Percentiles rank a stretch among this genome's conserved stretches.
These are phyloP conservation scores for Cystobasidium slooffiae DNA, from an alignment of 1,284 basidiomycete species.

Conservation along the genomic window DNA sequence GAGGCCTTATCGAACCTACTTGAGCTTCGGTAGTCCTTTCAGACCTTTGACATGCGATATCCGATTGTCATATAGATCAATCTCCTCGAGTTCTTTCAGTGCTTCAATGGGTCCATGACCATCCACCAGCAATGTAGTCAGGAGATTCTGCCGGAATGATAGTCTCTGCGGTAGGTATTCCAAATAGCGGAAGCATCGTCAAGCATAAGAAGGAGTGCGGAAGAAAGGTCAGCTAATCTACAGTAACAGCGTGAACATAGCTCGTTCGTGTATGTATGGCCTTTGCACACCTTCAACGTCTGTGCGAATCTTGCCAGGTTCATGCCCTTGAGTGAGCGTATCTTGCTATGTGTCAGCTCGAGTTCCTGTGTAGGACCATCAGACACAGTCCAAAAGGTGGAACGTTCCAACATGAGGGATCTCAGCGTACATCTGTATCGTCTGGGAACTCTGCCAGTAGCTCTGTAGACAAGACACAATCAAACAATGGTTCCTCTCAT, in stretches of 20 bases:
- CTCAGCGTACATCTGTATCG: slow-evolving; percentile 67
- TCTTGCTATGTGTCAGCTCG: slow-evolving; percentile 82
- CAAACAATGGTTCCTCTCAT: too few species aligned
- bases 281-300: slow-evolving; percentile 47
- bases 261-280: too few species aligned
- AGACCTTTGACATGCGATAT: slow-evolving; percentile 76
- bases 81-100: slow-evolving; percentile 76
- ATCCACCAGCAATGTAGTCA: slow-evolving; percentile 71
- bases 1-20: slow-evolving; percentile 59
- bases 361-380: slow-evolving; percentile 67
- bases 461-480: slow-evolving; percentile 20
- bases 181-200: neutral
- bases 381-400: slow-evolving; percentile 19
- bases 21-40: slow-evolving; percentile 66
- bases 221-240: too few species aligned
- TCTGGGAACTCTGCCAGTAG: slow-evolving; percentile 64
- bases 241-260: too few species aligned
- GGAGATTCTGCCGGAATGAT: slow-evolving; percentile 87
- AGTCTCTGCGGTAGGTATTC: slow-evolving; percentile 63
- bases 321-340: slow-evolving; percentile 58
- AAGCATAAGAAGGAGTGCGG: neutral
- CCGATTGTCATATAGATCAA: slow-evolving; percentile 96
- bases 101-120: slow-evolving; percentile 61
- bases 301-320: slow-evolving; percentile 49
- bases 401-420: neutral